These are phyloP conservation scores for Cydonia oblonga DNA, from an alignment of 331 rosid species.

Conservation along the genomic window DNA sequence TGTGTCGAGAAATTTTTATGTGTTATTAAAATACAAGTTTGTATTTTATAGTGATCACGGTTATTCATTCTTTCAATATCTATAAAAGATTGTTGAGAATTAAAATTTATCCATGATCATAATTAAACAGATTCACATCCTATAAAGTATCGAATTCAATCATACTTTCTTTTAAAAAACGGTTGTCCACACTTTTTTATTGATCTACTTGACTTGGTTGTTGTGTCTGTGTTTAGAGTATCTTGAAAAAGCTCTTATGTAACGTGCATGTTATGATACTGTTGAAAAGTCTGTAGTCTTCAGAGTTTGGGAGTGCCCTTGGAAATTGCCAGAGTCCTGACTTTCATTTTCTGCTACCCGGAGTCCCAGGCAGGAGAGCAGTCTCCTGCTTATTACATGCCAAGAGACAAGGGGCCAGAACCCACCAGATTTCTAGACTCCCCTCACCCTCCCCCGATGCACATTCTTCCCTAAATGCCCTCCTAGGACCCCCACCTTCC, in stretches of 20 bases:
- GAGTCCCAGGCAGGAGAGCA: not conserved
- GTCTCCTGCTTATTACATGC: not conserved
- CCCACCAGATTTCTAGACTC: not conserved
- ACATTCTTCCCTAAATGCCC: not conserved
- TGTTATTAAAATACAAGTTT: no score
- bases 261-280: no score
- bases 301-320: not conserved
- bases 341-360: conserved; percentile 18
- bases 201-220: no score
- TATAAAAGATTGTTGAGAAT: rapidly evolving
- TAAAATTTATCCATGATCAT: rapidly evolving
- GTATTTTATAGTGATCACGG: no score
- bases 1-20: no score
- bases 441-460: not conserved
- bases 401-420: not conserved
- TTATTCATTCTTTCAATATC: no score
- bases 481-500: not conserved
- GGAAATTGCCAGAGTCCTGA: conserved; percentile 16
- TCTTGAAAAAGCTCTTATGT: no score
- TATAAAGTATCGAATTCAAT: no score
- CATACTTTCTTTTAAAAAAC: no score
- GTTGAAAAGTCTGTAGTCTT: not conserved
- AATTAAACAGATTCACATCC: no score
- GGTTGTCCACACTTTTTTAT: no score
- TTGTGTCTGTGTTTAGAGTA: no score